Conservation (phyloP, 495 filamentous ascomycete species). For the Chlorociboria aeruginascens region DNA sequence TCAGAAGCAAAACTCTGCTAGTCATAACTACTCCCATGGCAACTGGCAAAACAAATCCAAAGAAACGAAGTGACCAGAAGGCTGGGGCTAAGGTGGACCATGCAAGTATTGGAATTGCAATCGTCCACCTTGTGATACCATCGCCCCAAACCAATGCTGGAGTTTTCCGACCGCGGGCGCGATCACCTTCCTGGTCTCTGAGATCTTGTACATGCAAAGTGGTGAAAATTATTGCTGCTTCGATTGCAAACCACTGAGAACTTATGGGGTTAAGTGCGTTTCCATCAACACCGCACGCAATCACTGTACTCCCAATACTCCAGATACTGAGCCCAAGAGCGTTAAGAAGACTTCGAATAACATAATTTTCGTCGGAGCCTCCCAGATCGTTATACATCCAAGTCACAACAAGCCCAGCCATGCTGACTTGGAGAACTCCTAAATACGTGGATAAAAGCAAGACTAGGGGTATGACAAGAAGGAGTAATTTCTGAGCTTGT, state of each 20-base stretch:
- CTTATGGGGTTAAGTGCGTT: neutral
- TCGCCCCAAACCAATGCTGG: slow-evolving; percentile 33
- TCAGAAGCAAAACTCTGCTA: neutral
- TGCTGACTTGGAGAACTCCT: slow-evolving; percentile 24
- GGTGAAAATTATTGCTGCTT: slow-evolving; percentile 23
- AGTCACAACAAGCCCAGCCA: slow-evolving; percentile 26
- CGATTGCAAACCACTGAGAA: slow-evolving; percentile 2
- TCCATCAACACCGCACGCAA: slow-evolving; percentile 7
- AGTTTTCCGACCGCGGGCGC: slow-evolving; percentile 27
- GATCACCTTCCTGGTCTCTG: slow-evolving; percentile 34
- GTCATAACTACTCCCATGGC: neutral
- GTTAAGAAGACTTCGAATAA: slow-evolving; percentile 34
- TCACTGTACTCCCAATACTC: slow-evolving; percentile 21
- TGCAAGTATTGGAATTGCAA: slow-evolving; percentile 25
- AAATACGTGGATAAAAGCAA: slow-evolving; percentile 22
- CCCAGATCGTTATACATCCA: slow-evolving; percentile 45
- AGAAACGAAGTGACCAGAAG: slow-evolving; percentile 25
- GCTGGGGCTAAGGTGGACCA: slow-evolving; percentile 30
- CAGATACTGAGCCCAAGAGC: slow-evolving; percentile 27
- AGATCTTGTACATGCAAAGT: slow-evolving; percentile 40
- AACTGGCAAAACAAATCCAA: slow-evolving; percentile 6
- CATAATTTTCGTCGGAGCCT: slow-evolving; percentile 28
- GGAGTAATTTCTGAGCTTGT: slow-evolving; percentile 26
- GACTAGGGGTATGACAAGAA: slow-evolving; percentile 25
- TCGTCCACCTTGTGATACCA: slow-evolving; percentile 24